Conservation (phyloP, 192 early-diverging fungal species). For the Dissophora ornata region DNA sequence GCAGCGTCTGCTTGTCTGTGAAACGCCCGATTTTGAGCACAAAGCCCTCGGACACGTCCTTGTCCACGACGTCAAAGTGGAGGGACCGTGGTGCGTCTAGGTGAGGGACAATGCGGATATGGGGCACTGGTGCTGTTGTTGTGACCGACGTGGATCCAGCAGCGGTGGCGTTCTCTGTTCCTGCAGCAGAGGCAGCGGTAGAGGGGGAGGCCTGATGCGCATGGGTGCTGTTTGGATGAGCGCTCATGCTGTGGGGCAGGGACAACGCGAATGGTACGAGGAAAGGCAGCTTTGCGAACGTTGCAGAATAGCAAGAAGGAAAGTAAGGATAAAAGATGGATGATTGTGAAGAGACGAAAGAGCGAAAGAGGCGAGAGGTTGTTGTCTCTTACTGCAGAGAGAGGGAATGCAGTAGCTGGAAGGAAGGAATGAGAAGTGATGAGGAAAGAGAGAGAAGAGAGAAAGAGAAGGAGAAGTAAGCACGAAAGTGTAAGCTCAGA, state of each 20-base stretch:
- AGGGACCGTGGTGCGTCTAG: slow-evolving; percentile 61
- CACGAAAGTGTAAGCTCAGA: not conserved
- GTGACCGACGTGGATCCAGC: slow-evolving; percentile 30
- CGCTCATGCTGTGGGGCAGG: slow-evolving; percentile 37
- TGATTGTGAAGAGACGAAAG: slow-evolving; percentile 3
- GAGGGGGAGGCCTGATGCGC: not conserved
- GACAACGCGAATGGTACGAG: slow-evolving; percentile 42
- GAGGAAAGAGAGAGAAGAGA: not conserved
- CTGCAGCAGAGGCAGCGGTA: slow-evolving; percentile 2
- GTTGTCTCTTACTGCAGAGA: no score
- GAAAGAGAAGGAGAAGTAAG: not conserved
- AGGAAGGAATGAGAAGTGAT: not conserved
- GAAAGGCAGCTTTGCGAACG: slow-evolving; percentile 43
- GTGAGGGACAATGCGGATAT: slow-evolving; percentile 70
- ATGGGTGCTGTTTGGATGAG: slow-evolving; percentile 7
- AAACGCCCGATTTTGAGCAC: slow-evolving; percentile 79
- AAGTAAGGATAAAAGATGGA: not conserved
- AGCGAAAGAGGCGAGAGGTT: not conserved
- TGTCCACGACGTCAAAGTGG: slow-evolving; percentile 67
- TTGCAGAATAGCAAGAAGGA: not conserved
- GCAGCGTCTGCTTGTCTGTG: slow-evolving; percentile 69
- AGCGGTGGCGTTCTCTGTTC: not conserved
- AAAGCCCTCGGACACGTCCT: slow-evolving; percentile 68
- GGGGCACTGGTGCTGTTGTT: slow-evolving; percentile 37
- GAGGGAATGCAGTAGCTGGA: not conserved